Evolutionary conservation across 192 early-diverging fungal species (phyloP).

Genomic region (Rhizoclosmatium sp.): DNA sequence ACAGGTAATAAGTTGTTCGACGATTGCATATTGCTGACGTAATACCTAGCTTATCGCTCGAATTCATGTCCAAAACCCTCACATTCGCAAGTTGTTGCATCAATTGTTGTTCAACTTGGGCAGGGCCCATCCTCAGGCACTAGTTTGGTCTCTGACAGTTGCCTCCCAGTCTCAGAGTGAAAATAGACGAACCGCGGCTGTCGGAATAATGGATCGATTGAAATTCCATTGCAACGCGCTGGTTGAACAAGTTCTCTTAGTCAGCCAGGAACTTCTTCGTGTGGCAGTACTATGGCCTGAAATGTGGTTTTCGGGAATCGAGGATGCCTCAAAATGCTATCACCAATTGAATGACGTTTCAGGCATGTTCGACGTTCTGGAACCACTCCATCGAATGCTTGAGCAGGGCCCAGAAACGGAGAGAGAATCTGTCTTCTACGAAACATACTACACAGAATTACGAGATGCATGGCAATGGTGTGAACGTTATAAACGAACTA

Average conservation of each 20-base stretch:
- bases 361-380: slow-evolving; percentile 75
- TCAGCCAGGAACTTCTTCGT: slow-evolving; percentile 87
- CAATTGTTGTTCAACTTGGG: slow-evolving; percentile 79
- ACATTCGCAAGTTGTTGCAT: slow-evolving; percentile 76
- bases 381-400: slow-evolving; percentile 65
- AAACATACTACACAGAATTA: slow-evolving; percentile 75
- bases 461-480: slow-evolving; percentile 76
- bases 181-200: slow-evolving; percentile 69
- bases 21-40: not conserved
- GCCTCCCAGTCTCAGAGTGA: slow-evolving; percentile 81
- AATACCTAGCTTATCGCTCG: slow-evolving; percentile 76
- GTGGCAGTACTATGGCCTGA: slow-evolving; percentile 86
- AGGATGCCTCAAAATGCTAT: slow-evolving; percentile 75
- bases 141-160: slow-evolving; percentile 89
- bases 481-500: slow-evolving; percentile 66
- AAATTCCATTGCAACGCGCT: slow-evolving; percentile 70
- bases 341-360: slow-evolving; percentile 66
- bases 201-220: slow-evolving; percentile 81
- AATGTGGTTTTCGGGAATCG: slow-evolving; percentile 85
- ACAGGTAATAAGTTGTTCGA: slow-evolving; percentile 25
- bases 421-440: slow-evolving; percentile 77
- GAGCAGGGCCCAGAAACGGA: slow-evolving; percentile 71
- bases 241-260: slow-evolving; percentile 81
- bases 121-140: slow-evolving; percentile 85
- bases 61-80: slow-evolving; percentile 71